Base-by-base conservation (phyloP, 306 rosid species). In the Albizia julibrissin region DNA sequence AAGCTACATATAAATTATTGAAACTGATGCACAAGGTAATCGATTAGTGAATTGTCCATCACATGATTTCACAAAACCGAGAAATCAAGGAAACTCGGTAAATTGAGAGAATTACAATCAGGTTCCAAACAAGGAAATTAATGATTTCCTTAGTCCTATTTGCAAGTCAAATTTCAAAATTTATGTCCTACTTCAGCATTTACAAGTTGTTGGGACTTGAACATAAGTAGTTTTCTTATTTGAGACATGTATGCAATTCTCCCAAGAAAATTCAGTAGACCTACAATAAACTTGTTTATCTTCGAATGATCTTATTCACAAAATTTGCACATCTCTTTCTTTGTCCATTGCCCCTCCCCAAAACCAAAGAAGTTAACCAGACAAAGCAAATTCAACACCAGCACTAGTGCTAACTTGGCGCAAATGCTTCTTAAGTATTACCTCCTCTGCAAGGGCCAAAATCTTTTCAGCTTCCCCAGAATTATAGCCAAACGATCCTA, bases 381-480 rank as follows among this genome's bases (percentile, higher is more conserved):
- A 50, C 15, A 73, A 34, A 78, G 69, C 59, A 74, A 29, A 65
- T 69, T 79, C 67, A 75, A 69, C 78, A 10, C 33, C 49, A 11
- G 56, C 24, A 58, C 39, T 64, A 61, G 66, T 39, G 77, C 79
- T 69, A 72, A 47, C 33, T 8, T 65, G 47, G 42, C 37, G 78
- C 24, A 71, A 80, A 83, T 75, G 54, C 54, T 72, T 71, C 52
- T 68, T 24, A 47, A 58, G 68, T 6, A 69, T 72, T 90, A 90
- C 94, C 94, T 90, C 94, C 85, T 90, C 87, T 16, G 94, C 94
- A 72, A 90, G 91, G 44, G 88, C 64, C 72, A 90, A 47, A 69
- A 80, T 6, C 52, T 80, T 88, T 62, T 40, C 72, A 49, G 88
- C 91, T 83, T 90, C 90, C 79, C 61, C 87, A n/a, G 82, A 74